These are phyloP conservation scores for Fomitopsis palustris DNA, from an alignment of 1,284 basidiomycete genomes.

Conservation along the genomic window DNA sequence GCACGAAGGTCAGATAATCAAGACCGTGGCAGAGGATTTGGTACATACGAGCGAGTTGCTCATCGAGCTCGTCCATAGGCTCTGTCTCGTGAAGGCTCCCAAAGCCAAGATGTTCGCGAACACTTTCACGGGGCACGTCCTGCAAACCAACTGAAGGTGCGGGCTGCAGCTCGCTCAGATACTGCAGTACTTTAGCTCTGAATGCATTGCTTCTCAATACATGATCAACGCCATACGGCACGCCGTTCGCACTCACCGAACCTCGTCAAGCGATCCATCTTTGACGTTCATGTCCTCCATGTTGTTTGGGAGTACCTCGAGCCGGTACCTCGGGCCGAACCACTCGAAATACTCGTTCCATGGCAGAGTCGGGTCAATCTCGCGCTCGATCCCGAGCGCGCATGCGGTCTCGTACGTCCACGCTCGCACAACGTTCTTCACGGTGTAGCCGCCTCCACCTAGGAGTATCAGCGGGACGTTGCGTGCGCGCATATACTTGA, in stretches of 20 bases:
- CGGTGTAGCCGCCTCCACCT: slow-evolving; percentile 96
- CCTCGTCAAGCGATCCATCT: slow-evolving; percentile 78
- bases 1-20: slow-evolving; percentile 1
- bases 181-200: slow-evolving; percentile 73
- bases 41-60: slow-evolving; percentile 62
- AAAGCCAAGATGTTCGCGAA: slow-evolving; percentile 63
- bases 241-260: slow-evolving; percentile 59
- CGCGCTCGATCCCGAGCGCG: slow-evolving; percentile 79
- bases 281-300: slow-evolving; percentile 92
- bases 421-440: slow-evolving; percentile 91
- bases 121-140: slow-evolving; percentile 68
- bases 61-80: slow-evolving; percentile 59
- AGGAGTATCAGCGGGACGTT: slow-evolving; percentile 89
- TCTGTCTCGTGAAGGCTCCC: slow-evolving; percentile 40
- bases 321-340: slow-evolving; percentile 93
- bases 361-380: slow-evolving; percentile 81
- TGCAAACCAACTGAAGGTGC: slow-evolving; percentile 91
- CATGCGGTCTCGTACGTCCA: slow-evolving; percentile 99
- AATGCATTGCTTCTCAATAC: slow-evolving; percentile 2
- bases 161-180: slow-evolving; percentile 73
- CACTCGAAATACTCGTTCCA: slow-evolving; percentile 98
- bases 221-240: neutral
- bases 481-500: slow-evolving; percentile 82
- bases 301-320: slow-evolving; percentile 90
- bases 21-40: neutral